These are phyloP conservation scores for Fremontodendron californicum DNA, from an alignment of 345 rosid species.

Conservation along the genomic window DNA sequence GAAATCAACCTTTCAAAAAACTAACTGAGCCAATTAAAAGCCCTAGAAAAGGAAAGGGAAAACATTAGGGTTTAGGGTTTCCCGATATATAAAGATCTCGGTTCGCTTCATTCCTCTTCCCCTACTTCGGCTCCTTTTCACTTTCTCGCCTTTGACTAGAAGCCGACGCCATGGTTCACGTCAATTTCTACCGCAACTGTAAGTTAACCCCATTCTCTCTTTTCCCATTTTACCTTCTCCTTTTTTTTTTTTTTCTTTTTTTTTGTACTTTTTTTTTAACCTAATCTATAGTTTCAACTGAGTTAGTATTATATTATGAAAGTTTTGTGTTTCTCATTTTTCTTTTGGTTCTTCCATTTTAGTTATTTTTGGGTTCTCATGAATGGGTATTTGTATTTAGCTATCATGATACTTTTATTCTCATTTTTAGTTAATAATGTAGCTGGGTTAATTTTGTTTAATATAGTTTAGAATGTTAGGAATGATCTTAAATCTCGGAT, in stretches of 20 bases:
- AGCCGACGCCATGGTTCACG: constrained; percentile 34
- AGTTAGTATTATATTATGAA: neutral
- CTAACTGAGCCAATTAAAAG: neutral
- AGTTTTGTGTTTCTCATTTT: neutral
- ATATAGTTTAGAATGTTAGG: neutral
- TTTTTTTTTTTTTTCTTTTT: too few species aligned
- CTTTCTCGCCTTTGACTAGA: neutral
- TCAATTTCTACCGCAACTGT: constrained; percentile 41
- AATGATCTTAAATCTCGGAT: neutral
- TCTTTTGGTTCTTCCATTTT: neutral
- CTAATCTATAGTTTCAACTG: neutral
- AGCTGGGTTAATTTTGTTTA: neutral
- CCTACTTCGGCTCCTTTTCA: neutral
- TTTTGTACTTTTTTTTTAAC: neutral
- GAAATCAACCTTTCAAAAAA: neutral
- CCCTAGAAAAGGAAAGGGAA: neutral
- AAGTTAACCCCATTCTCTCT: neutral
- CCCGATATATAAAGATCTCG: neutral
- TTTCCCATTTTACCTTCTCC: neutral
- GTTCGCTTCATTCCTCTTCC: neutral
- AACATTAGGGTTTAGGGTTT: constrained; percentile 11
- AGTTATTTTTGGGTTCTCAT: neutral
- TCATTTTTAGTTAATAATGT: neutral
- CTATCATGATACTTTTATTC: neutral
- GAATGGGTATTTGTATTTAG: neutral